Percentiles rank a stretch among this genome's conserved stretches.
phyloP scores from a whole-genome alignment of 371 early-diverging fungal species.

The Mortierella sp. region DNA sequence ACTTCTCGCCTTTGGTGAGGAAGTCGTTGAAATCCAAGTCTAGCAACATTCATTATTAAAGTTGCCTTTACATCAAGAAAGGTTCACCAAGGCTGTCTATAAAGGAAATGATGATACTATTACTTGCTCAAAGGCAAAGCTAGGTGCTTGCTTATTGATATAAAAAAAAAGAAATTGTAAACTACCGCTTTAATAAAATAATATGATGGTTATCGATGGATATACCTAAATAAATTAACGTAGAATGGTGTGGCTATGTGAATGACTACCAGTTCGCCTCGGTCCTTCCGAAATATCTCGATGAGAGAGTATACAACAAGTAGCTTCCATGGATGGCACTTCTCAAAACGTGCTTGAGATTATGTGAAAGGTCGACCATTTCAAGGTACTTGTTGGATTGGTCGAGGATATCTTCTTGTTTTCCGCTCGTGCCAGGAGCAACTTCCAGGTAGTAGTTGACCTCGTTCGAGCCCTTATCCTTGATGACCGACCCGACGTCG shows the following conservation, averaged over 20 bases:
- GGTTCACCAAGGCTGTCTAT: too few relatives aligned
- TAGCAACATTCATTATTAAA: too few relatives aligned
- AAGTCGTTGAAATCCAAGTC: constrained; percentile 6
- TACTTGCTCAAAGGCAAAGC: too few relatives aligned
- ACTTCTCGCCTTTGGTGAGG: constrained; percentile 14
- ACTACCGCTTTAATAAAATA: too few relatives aligned
- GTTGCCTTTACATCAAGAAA: too few relatives aligned
- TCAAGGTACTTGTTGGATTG: not conserved
- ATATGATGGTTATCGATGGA: too few relatives aligned
- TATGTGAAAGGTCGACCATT: not conserved
- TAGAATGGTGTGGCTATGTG: too few relatives aligned
- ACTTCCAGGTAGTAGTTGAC: not conserved
- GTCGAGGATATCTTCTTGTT: not conserved
- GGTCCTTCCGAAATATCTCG: not conserved
- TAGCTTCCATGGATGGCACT: not conserved
- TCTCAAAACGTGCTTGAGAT: not conserved
- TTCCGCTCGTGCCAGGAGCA: not conserved
- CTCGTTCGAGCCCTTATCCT: not conserved
- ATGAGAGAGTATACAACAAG: not conserved
- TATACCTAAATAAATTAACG: too few relatives aligned
- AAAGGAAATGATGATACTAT: too few relatives aligned
- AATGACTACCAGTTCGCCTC: not conserved
- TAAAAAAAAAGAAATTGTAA: too few relatives aligned
- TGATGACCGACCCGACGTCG: not conserved
- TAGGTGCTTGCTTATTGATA: too few relatives aligned